Evolutionary conservation across 129 eudicot genomes (phyloP).

Genomic region (Saposhnikovia divaricata): DNA sequence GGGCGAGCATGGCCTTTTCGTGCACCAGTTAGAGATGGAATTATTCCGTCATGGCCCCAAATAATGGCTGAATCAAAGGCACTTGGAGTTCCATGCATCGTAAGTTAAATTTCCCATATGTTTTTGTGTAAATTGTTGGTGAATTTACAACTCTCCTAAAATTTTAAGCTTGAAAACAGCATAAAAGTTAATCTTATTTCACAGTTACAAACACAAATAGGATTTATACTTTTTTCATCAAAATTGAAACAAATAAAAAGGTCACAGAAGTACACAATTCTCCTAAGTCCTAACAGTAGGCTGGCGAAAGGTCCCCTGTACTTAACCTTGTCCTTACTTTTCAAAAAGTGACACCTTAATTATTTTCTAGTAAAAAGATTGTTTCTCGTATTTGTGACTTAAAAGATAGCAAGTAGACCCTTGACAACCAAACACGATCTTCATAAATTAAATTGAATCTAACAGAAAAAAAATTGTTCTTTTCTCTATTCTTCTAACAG

Average conservation of each 20-base stretch:
- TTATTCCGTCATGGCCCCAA: slow-evolving; percentile 39
- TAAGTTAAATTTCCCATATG: slow-evolving; percentile 6
- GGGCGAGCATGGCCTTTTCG: slow-evolving; percentile 54
- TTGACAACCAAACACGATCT: neutral
- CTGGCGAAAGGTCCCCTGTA: neutral
- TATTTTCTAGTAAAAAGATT: neutral
- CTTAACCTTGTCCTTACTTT: neutral
- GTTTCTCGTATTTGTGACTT: neutral
- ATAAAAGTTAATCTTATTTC: neutral
- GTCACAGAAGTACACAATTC: neutral
- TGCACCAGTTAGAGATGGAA: slow-evolving; percentile 36
- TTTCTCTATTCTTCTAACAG: too few species aligned
- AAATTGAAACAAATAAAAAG: neutral
- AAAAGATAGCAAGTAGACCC: neutral
- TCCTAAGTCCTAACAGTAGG: neutral
- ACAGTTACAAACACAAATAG: neutral
- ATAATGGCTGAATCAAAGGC: neutral
- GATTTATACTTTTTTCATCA: neutral
- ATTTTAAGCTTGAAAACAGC: neutral
- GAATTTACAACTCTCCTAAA: too few species aligned
- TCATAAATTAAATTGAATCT: neutral
- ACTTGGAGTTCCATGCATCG: slow-evolving; percentile 33
- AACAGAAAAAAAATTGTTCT: neutral
- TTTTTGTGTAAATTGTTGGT: neutral
- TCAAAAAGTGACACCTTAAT: neutral